A percentile compares a stretch with the other conserved stretches of the same genome.
Conservation (phyloP, 768 basidiomycete species). For the Pulveroboletus ravenelii region DNA sequence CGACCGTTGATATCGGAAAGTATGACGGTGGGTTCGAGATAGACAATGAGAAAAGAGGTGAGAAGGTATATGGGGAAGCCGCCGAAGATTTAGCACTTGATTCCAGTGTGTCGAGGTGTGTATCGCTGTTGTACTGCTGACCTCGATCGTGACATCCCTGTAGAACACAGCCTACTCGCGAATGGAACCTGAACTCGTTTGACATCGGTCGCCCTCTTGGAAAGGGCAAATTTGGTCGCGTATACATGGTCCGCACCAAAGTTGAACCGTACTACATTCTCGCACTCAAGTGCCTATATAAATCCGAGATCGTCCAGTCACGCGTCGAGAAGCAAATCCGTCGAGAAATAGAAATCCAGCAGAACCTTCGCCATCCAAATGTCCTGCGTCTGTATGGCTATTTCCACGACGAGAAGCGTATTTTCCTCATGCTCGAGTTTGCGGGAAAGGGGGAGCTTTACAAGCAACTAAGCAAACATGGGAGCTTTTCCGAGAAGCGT, state of each 20-base stretch:
- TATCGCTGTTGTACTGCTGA: neutral
- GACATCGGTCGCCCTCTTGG: constrained; percentile 95
- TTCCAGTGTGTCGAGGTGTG: constrained; percentile 67
- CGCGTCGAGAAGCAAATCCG: constrained; percentile 96
- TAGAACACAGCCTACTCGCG: constrained; percentile 69
- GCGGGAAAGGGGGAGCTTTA: constrained; percentile 96
- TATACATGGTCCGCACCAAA: constrained; percentile 97
- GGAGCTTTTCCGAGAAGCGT: constrained; percentile 83
- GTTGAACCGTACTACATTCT: constrained; percentile 85
- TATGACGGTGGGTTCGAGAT: constrained; percentile 98
- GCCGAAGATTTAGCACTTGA: constrained; percentile 81
- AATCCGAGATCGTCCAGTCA: constrained; percentile 88
- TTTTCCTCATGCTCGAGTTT: constrained; percentile 98
- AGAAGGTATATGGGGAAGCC: constrained; percentile 68
- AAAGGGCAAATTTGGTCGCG: constrained; percentile 98
- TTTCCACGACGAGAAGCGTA: constrained; percentile 97
- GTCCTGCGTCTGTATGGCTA: constrained; percentile 93
- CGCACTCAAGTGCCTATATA: constrained; percentile 95
- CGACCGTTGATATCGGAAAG: constrained; percentile 67
- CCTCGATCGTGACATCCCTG: neutral
- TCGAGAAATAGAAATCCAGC: constrained; percentile 97
- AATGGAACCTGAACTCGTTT: constrained; percentile 82
- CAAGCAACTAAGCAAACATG: constrained; percentile 85
- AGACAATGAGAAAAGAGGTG: constrained; percentile 79
- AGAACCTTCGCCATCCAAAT: constrained; percentile 92